phyloP scores from a whole-genome alignment of 306 rosid genomes.

The Lupinus albus region DNA sequence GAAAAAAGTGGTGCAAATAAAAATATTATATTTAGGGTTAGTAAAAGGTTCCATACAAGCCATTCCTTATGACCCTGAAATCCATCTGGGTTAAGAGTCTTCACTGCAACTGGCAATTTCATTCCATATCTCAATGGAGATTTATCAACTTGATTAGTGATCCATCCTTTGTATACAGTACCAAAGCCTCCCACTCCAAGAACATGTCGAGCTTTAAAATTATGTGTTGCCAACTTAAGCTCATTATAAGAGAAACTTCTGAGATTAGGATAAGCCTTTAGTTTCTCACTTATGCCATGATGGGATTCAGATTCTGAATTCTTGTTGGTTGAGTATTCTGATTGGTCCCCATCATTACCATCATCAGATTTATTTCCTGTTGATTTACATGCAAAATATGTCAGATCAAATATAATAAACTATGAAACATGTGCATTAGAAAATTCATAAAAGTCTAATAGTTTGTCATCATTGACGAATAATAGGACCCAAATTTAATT shows the following conservation, averaged over 20 bases:
- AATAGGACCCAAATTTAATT: too few relatives aligned
- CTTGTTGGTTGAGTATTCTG: background rate
- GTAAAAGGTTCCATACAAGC: slow-evolving; percentile 49
- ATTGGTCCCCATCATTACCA: background rate
- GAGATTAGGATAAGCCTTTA: slow-evolving; percentile 51
- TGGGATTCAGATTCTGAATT: slow-evolving; percentile 46
- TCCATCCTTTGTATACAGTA: slow-evolving; percentile 64
- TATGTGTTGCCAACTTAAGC: slow-evolving; percentile 54
- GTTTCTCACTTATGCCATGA: slow-evolving; percentile 42
- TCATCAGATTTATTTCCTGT: background rate
- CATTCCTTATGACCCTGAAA: slow-evolving; percentile 72
- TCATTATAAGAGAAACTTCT: slow-evolving; percentile 49
- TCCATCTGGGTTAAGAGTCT: slow-evolving; percentile 55
- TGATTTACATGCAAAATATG: background rate
- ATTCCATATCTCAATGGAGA: slow-evolving; percentile 46
- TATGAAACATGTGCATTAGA: background rate
- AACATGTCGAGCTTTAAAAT: slow-evolving; percentile 48
- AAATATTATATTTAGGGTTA: background rate
- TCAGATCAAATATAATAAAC: background rate
- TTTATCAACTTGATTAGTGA: slow-evolving; percentile 36
- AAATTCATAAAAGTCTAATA: background rate
- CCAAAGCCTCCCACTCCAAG: slow-evolving; percentile 73
- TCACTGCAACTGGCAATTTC: slow-evolving; percentile 66
- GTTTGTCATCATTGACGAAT: background rate
- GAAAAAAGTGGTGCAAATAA: background rate